phyloP scores from a whole-genome alignment of 352 stramenopile species.

The Pythium chondricola region DNA sequence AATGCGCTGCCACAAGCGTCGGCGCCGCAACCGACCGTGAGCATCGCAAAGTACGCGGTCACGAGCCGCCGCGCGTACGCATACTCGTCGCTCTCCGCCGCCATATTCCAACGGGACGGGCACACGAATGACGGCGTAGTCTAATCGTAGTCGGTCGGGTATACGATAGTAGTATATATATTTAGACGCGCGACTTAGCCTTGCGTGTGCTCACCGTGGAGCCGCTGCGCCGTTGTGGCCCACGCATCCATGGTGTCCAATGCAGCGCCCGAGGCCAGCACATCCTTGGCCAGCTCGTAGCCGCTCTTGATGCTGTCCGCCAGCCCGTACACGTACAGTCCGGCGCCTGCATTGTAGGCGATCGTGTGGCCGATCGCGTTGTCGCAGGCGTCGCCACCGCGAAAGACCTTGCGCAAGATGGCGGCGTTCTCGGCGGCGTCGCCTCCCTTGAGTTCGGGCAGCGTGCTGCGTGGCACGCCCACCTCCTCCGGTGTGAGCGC shows the following conservation, averaged over 20 bases:
- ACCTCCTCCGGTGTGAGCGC: slow-evolving; percentile 45
- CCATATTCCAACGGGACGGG: too few relatives aligned
- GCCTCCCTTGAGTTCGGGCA: slow-evolving; percentile 94
- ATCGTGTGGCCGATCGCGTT: slow-evolving; percentile 96
- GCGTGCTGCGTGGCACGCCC: slow-evolving; percentile 88
- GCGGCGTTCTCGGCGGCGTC: slow-evolving; percentile 93
- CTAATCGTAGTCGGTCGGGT: too few relatives aligned
- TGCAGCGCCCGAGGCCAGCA: slow-evolving; percentile 61
- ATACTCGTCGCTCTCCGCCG: slow-evolving; percentile 12
- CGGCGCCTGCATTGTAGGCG: slow-evolving; percentile 96
- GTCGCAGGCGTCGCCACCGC: slow-evolving; percentile 81
- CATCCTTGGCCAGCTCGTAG: slow-evolving; percentile 75
- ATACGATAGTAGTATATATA: slow-evolving; percentile 1
- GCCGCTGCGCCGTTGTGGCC: slow-evolving; percentile 41
- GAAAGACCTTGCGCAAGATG: slow-evolving; percentile 84
- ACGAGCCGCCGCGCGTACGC: slow-evolving; percentile 57
- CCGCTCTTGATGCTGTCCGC: slow-evolving; percentile 82
- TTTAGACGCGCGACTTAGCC: too few relatives aligned
- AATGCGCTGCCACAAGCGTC: slow-evolving; percentile 27
- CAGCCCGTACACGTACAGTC: slow-evolving; percentile 97
- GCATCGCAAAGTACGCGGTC: slow-evolving; percentile 50
- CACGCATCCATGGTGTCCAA: slow-evolving; percentile 63
- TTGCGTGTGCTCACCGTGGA: too few relatives aligned
- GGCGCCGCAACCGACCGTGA: slow-evolving; percentile 41
- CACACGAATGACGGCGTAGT: too few relatives aligned